Conservation (phyloP, 176 grass and related monocot genomes). For the Oryza glaberrima region DNA sequence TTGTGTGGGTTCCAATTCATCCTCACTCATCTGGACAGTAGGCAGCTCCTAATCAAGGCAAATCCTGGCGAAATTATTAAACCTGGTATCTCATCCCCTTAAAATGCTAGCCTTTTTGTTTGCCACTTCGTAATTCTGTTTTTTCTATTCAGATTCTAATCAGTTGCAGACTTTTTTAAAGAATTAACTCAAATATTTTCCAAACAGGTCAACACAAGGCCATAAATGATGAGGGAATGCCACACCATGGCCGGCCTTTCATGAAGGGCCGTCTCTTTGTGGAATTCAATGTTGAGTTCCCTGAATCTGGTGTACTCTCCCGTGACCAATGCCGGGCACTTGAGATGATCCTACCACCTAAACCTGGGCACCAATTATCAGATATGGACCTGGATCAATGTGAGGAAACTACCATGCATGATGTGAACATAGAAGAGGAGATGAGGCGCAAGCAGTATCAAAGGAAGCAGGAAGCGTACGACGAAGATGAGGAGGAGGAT, state of each 20-base stretch:
- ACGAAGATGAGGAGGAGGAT: conserved; percentile 65
- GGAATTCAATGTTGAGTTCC: conserved; percentile 71
- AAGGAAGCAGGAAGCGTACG: conserved; percentile 55
- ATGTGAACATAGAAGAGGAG: conserved; percentile 83
- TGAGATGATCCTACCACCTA: conserved; percentile 49
- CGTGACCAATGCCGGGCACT: conserved; percentile 50
- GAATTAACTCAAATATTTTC: not conserved
- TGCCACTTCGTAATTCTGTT: not conserved
- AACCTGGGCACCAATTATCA: conserved; percentile 32
- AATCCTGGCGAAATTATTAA: conserved; percentile 69
- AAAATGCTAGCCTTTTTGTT: not conserved
- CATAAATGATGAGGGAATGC: conserved; percentile 79
- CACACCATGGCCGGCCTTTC: conserved; percentile 62
- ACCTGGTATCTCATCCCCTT: conserved; percentile 49
- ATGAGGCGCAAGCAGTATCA: conserved; percentile 58
- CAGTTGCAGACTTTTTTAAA: not conserved
- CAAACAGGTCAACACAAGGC: conserved; percentile 72
- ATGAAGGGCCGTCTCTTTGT: conserved; percentile 75
- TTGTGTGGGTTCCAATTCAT: conserved; percentile 81
- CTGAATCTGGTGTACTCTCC: conserved; percentile 54
- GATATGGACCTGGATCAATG: conserved; percentile 67
- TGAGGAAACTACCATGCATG: conserved; percentile 68
- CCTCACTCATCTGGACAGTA: conserved; percentile 73
- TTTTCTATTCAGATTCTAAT: not conserved
- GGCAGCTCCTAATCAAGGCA: conserved; percentile 71